A percentile compares a stretch with the other conserved stretches of the same genome.
phyloP scores from a whole-genome alignment of 257 asterid genomes.

The Rhazya stricta region DNA sequence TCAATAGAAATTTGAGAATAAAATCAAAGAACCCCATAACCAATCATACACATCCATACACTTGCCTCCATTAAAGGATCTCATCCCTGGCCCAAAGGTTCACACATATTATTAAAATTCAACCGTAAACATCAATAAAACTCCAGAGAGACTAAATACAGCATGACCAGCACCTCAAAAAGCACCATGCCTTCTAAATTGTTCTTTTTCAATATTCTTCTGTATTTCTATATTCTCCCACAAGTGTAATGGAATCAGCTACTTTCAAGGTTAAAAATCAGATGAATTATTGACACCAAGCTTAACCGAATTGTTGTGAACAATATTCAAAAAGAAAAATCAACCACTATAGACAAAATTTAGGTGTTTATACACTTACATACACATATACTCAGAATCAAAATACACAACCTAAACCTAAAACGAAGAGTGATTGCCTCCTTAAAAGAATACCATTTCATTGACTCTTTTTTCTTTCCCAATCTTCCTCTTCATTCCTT shows the following conservation, averaged over 20 bases:
- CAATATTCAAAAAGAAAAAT: background rate
- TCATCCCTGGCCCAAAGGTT: background rate
- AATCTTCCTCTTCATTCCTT: background rate
- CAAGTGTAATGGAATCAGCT: background rate
- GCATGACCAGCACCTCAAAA: too few species aligned
- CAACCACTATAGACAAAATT: background rate
- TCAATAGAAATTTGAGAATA: background rate
- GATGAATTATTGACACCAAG: background rate
- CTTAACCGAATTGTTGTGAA: background rate
- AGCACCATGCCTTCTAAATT: too few species aligned
- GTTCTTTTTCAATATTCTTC: too few species aligned
- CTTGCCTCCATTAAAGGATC: background rate
- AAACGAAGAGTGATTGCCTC: background rate
- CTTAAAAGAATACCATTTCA: background rate
- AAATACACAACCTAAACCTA: background rate
- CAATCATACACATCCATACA: background rate
- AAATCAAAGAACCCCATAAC: background rate
- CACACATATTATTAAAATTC: background rate
- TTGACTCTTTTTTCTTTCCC: background rate
- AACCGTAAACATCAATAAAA: background rate
- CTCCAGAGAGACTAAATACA: too few species aligned
- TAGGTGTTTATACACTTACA: background rate
- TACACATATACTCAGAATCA: too few species aligned
- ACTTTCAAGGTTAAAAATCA: too few species aligned
- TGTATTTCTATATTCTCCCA: background rate